Evolutionary conservation across 2,329 filamentous ascomycete species (phyloP), one percentile per base, ranked within the genome.

Genomic region (Pseudofabraea citricarpa): DNA sequence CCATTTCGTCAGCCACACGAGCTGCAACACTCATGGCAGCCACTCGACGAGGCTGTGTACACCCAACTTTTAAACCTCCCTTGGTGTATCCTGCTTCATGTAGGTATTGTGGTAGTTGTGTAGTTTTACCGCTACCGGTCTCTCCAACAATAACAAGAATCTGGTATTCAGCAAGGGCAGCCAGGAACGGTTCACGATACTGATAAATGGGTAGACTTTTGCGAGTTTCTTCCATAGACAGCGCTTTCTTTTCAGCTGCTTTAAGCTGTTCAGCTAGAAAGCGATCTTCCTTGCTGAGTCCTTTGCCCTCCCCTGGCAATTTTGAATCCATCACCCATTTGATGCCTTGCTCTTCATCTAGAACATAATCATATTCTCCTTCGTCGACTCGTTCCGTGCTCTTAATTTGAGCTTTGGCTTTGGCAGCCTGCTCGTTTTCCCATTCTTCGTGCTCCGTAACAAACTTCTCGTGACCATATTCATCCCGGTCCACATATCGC

Each of bases 1-100:
- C 90, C 70, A 95, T 87, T 62, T 98, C 93, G 44, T 97, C 90
- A 0, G 91, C 88, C 2, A 98, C 93, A 73, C 93, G 89, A 35
- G 88, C 82, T n/a, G 93, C 91, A 16, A 97, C 91, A 58, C 86
- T 93, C 91, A 97, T 97, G 22, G 93, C 93, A 3, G 93, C 93
- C 9, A 98, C 93, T 71, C 93, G 82, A 55, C 93, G 83, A 4
- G 93, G 93, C 53, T 98, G 93, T 0, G 93, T 98, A 58, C 90
- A 95, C 4, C 87, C 91, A 9, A 98, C 79, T 63, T 91, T 95
- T 65, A 86, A 73, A 5, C 86, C 89, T 18, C 79, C 75, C 59
- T 91, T 89, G 2, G 89, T 95, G 56, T 87, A 95, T 2, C 90
- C 90, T 0, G 87, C 88, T 63, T 97, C 91, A 56, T 94, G 85